phyloP scores from a whole-genome alignment of 2,329 filamentous ascomycete species.

The Podosphaera leucotricha region DNA sequence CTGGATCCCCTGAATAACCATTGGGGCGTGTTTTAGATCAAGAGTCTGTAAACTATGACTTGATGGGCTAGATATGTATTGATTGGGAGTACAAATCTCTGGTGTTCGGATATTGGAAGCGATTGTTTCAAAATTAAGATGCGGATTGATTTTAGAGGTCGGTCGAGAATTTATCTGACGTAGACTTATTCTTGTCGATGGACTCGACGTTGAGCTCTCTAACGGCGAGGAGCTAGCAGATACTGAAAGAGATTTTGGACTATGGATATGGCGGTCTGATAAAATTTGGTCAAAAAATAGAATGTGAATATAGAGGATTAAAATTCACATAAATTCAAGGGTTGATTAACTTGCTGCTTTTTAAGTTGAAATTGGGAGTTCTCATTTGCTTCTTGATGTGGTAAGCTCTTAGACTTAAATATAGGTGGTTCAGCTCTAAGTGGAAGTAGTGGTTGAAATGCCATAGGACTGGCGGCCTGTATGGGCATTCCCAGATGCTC shows the following conservation, averaged over 20 bases:
- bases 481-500: slow-evolving; percentile 5
- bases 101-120: background rate
- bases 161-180: slow-evolving; percentile 7
- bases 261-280: slow-evolving; percentile 8
- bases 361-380: slow-evolving; percentile 7
- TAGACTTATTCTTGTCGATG: slow-evolving; percentile 10
- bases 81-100: slow-evolving; percentile 4
- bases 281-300: slow-evolving; percentile 3
- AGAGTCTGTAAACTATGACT: slow-evolving; percentile 3
- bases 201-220: slow-evolving; percentile 9
- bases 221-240: slow-evolving; percentile 7
- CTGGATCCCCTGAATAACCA: slow-evolving; percentile 25
- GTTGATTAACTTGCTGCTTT: slow-evolving; percentile 11
- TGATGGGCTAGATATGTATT: slow-evolving; percentile 1
- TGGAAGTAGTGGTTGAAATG: slow-evolving; percentile 5
- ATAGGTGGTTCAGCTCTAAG: background rate
- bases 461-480: slow-evolving; percentile 10
- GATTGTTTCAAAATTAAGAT: background rate
- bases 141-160: background rate
- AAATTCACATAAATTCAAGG: slow-evolving; percentile 12
- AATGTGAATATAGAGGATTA: background rate
- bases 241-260: slow-evolving; percentile 2
- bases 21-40: slow-evolving; percentile 11
- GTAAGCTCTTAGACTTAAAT: background rate
- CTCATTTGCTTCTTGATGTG: background rate